Base-by-base conservation (phyloP, 1,139 yeast genomes). In the Casaregolazyma suthepensis region DNA sequence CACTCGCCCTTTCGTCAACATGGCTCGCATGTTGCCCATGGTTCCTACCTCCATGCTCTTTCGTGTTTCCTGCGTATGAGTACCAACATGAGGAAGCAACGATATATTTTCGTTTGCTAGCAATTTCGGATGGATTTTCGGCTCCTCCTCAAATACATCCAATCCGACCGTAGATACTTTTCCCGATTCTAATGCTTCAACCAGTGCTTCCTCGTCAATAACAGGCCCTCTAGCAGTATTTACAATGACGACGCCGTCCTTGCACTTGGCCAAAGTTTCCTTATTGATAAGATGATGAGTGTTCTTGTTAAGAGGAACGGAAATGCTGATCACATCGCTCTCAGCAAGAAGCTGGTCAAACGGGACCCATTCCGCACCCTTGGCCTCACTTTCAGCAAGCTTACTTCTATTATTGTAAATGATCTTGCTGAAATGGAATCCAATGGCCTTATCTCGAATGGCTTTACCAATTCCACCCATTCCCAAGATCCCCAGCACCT, bases 101-200 rank as follows among this genome's bases (percentile, higher is more conserved):
- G 81, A 73, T 35, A 80, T 82, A 55, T 81, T 79, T 38, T 66
- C 67, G 54, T 66, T 63, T 26, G 57, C 57, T 31, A 71, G 46
- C 45, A 71, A 57, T 4, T 65, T 69, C 4, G 68, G 69, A 56
- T 69, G 68, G 48, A 72, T 59, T 48, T 59, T 59, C 10, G 97
- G 97, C 71, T 90, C 96, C 58, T 77, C 71, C 66, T 87, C 96
- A 69, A 85, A 86, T 26, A 89, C 96, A 66, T 89, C 97, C 45
- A 89, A 69, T 15, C 70, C 72, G 13, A 61, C 71, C 6, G 63
- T 59, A n/a, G 84, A 81, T 45, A 89, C 78, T 62, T 87, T 82
- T 15, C 94, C 93, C 2, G 74, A 66, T 62, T 83, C 80, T 62
- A 89, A 75, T 15, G 82, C 81, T 15, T 75, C 75, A 12, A 82